These are phyloP conservation scores for Erigeron philadelphicus DNA, from an alignment of 140 eudicot genomes.

Conservation along the genomic window DNA sequence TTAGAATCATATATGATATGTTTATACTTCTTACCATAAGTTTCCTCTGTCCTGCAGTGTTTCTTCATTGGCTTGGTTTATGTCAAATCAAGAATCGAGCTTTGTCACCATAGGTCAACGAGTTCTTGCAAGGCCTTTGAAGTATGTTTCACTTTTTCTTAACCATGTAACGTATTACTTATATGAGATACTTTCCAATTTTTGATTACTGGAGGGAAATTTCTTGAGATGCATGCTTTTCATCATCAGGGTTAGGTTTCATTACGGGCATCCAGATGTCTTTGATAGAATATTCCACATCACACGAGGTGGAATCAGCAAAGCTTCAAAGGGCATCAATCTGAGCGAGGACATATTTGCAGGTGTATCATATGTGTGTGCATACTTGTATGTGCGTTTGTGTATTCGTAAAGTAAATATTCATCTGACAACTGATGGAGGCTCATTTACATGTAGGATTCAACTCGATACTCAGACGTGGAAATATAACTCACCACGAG, in stretches of 20 bases:
- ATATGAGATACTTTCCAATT: neutral
- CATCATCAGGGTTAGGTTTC: conserved; percentile 86
- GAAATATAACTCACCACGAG: conserved; percentile 92
- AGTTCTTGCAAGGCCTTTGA: conserved; percentile 94
- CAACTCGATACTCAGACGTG: conserved; percentile 87
- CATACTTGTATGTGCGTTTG: neutral
- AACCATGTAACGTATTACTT: conserved; percentile 23
- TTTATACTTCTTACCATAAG: neutral
- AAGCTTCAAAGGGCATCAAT: conserved; percentile 89
- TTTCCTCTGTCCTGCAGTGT: conserved; percentile 73
- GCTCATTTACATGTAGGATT: conserved; percentile 49
- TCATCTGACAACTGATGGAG: neutral
- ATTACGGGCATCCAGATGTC: conserved; percentile 98
- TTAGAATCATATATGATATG: conserved; percentile 21
- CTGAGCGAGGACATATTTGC: conserved; percentile 98
- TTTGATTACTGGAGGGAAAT: neutral
- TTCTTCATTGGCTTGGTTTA: conserved; percentile 98
- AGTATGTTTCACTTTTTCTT: conserved; percentile 44
- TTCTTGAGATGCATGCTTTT: conserved; percentile 13
- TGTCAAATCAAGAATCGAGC: conserved; percentile 98
- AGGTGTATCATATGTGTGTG: conserved; percentile 35
- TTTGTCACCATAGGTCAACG: conserved; percentile 96
- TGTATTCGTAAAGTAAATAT: conserved; percentile 8
- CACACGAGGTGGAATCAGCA: conserved; percentile 99
- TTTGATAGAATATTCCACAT: conserved; percentile 92